A percentile compares a stretch with the other conserved stretches of the same genome.
Conservation (phyloP, 2,329 filamentous ascomycete species). For the Colletotrichum kahawae region DNA sequence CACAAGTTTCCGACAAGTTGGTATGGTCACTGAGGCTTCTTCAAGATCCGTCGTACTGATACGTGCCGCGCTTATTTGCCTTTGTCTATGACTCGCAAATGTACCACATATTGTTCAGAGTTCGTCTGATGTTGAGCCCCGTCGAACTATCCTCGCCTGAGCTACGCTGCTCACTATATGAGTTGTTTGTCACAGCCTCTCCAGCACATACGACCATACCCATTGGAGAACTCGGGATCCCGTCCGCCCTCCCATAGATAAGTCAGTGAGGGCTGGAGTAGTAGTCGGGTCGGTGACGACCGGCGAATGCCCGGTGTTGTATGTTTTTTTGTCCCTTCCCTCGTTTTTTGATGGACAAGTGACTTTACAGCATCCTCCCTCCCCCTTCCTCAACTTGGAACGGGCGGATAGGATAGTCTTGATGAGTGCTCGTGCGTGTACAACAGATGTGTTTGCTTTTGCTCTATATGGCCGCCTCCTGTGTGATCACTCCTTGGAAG, state of each 20-base stretch:
- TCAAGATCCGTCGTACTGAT: not conserved
- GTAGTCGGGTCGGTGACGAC: too few species aligned
- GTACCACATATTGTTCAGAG: not conserved
- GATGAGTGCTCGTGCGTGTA: not conserved
- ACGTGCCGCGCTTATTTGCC: not conserved
- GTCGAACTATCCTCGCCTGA: not conserved
- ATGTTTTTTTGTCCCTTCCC: too few species aligned
- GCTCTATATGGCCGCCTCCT: not conserved
- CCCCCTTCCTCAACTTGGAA: too few species aligned
- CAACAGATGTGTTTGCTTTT: not conserved
- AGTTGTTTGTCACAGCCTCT: rapidly evolving
- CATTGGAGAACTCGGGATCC: not conserved
- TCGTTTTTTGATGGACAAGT: not conserved
- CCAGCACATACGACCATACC: not conserved
- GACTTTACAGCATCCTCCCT: not conserved
- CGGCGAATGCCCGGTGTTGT: too few species aligned
- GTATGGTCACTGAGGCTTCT: not conserved
- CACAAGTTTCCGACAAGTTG: not conserved
- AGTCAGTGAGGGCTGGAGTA: too few species aligned
- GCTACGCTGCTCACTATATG: not conserved
- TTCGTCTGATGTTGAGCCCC: not conserved
- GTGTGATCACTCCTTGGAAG: not conserved
- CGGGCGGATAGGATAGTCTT: not conserved
- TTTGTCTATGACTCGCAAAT: not conserved
- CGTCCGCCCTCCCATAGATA: not conserved